Base-by-base conservation (phyloP, 2,329 filamentous ascomycete species). In the Aspergillus sp. region DNA sequence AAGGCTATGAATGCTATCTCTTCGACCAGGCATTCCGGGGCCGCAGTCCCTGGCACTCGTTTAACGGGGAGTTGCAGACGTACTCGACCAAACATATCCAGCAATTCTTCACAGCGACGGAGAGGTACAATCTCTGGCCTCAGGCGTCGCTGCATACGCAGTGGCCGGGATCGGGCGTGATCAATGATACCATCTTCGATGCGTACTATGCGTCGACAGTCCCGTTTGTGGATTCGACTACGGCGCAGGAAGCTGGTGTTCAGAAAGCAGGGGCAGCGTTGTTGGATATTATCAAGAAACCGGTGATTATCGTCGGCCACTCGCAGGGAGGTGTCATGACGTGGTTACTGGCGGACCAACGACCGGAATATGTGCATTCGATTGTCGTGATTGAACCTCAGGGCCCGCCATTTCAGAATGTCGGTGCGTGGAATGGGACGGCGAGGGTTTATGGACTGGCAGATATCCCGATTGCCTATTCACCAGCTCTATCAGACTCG, bases 341-440 rank as follows among this genome's bases (percentile, higher is more conserved):
- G 7, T 78, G 71, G 70, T 63, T 74, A 7, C 65, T 74, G 7
- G 73, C 71, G 2, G 78, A 83, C 50, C 58, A 61, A 2, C 57
- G 68, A 4, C 77, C 78, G 0, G 50, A 70, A 0, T 60, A 74
- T 0, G 71, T 81, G 2, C 69, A 68, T 13, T 71, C 62, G 0
- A 68, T 80, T 13, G 58, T 82, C 1, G 66, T 71, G 1, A 48
- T 82, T 9, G 79, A 82, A 51, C 78, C 78, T 0, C 57, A 64
- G 4, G 78, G 78, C 0, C 77, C 78, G 1, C 77, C 32, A 52
- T 58, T 42, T 32, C 33, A 41, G n/a, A 36, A 48, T 34, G 37
- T 42, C 6, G 29, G 47, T 27, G 54, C 56, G 38, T 45, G 46
- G 8, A 46, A 32, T 32, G 27, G 12, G 7, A 39, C 45, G 2